These are phyloP conservation scores for Firmiana major DNA, from an alignment of 345 rosid genomes.

Conservation along the genomic window DNA sequence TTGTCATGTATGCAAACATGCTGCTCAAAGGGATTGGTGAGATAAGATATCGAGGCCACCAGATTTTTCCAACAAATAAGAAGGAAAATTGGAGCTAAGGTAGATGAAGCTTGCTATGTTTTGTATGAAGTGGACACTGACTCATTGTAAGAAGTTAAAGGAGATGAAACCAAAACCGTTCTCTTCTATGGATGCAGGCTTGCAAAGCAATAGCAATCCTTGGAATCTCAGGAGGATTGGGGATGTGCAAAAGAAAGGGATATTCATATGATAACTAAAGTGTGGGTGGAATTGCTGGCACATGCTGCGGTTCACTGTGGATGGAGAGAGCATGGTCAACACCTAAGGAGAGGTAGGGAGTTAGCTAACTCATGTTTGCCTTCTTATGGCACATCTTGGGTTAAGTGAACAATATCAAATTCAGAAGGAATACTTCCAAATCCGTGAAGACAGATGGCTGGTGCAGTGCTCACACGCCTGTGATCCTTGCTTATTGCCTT, in stretches of 20 bases:
- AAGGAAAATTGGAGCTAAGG: background rate
- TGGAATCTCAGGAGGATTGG: background rate
- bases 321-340: conserved; percentile 16
- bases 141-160: background rate
- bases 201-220: background rate
- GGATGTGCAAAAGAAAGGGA: background rate
- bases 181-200: conserved; percentile 8
- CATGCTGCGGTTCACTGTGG: conserved; percentile 18
- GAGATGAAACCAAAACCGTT: background rate
- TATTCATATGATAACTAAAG: no score
- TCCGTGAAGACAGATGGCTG: background rate
- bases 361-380: conserved; percentile 22
- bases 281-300: conserved; percentile 20
- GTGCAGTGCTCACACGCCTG: no score
- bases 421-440: background rate
- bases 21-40: conserved; percentile 9
- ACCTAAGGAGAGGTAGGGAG: conserved; percentile 25
- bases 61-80: background rate
- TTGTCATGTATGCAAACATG: conserved; percentile 3
- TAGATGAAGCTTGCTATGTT: background rate
- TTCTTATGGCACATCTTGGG: conserved; percentile 20
- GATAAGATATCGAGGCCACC: background rate
- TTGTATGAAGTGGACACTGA: background rate
- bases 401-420: background rate
- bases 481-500: no score